Percentiles rank a stretch among this genome's conserved stretches.
phyloP scores from a whole-genome alignment of 768 basidiomycete genomes.

The Asterophora lycoperdoides region DNA sequence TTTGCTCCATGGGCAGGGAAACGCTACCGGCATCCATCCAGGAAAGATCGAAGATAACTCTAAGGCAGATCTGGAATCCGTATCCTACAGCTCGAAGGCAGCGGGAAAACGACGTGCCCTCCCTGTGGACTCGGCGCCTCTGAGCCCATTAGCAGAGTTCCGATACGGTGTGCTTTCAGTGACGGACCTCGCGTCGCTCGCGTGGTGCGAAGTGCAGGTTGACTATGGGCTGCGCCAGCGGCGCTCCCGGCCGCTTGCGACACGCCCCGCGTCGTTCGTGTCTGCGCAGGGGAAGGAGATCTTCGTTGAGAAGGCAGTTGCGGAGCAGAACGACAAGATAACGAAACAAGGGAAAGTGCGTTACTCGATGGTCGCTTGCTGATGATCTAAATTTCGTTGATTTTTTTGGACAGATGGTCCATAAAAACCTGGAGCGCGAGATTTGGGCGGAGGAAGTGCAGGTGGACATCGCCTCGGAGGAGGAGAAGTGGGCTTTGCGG shows the following conservation, averaged over 20 bases:
- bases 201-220: constrained; percentile 77
- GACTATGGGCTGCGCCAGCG: constrained; percentile 69
- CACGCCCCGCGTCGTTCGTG: constrained; percentile 53
- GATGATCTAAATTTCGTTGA: no score
- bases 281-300: constrained; percentile 61
- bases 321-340: constrained; percentile 49
- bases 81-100: background rate
- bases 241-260: constrained; percentile 42
- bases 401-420: constrained; percentile 49
- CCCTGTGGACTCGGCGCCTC: background rate
- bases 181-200: constrained; percentile 55
- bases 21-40: no score
- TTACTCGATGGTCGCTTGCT: background rate
- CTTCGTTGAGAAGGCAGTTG: constrained; percentile 44
- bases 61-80: background rate
- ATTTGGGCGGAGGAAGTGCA: constrained; percentile 52
- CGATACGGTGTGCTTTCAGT: constrained; percentile 50
- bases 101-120: background rate
- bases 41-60: no score
- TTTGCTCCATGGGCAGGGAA: no score
- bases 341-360: constrained; percentile 55
- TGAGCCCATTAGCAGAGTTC: constrained; percentile 40
- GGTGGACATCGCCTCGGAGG: constrained; percentile 48
- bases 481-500: constrained; percentile 81
- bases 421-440: constrained; percentile 74